phyloP scores from a whole-genome alignment of 176 grass and related monocot species.

The Lolium perenne region DNA sequence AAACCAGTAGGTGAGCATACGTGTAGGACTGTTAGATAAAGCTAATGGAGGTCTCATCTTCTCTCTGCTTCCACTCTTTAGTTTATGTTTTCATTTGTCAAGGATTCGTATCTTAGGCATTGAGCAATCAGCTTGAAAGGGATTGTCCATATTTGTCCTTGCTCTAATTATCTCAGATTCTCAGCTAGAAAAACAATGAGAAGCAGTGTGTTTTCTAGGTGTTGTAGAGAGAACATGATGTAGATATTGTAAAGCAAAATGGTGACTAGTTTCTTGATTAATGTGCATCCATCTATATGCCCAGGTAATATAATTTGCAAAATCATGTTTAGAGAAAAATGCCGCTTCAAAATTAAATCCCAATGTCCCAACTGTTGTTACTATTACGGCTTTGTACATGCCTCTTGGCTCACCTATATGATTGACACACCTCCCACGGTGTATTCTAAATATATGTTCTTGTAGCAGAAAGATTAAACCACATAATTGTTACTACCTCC shows the following conservation, averaged over 20 bases:
- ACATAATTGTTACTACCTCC: not conserved
- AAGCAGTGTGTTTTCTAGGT: not conserved
- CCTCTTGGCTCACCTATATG: no score
- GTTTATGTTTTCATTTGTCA: not conserved
- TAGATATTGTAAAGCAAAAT: no score
- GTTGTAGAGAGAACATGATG: not conserved
- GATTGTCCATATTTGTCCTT: conserved; percentile 26
- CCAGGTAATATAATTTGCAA: not conserved
- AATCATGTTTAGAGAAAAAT: not conserved
- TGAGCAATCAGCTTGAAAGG: conserved; percentile 36
- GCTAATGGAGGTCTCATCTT: not conserved
- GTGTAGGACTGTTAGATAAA: conserved; percentile 38
- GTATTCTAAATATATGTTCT: not conserved
- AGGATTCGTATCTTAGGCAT: conserved; percentile 14
- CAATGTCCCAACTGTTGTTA: not conserved
- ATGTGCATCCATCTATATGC: no score
- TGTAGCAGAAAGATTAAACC: not conserved
- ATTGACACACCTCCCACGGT: no score
- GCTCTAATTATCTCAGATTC: not conserved
- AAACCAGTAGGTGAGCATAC: conserved; percentile 44
- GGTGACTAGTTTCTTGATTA: not conserved
- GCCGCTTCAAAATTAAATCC: not conserved
- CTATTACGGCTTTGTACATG: no score
- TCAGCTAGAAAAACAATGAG: not conserved
- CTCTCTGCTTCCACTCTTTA: not conserved